Evolutionary conservation across 495 filamentous ascomycete species (phyloP).

Genomic region (Penicillium alfredii): DNA sequence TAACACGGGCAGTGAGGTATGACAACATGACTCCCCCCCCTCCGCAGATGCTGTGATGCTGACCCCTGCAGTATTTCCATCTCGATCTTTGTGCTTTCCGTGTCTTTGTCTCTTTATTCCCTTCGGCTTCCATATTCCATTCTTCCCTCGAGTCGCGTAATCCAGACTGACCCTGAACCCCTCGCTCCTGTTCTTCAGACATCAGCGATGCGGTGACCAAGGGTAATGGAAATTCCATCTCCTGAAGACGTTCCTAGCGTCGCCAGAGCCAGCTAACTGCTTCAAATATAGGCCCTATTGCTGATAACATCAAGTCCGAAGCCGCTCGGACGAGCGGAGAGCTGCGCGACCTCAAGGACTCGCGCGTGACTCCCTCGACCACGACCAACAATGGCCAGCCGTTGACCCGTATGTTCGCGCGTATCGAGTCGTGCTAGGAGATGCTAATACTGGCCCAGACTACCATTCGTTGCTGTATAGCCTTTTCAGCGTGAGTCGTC

Average conservation of each 20-base stretch:
- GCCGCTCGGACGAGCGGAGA: constrained; percentile 63
- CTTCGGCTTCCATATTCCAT: not conserved
- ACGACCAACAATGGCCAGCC: constrained; percentile 77
- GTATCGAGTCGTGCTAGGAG: not conserved
- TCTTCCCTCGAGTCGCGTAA: constrained; percentile 2
- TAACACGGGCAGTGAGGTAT: constrained; percentile 42
- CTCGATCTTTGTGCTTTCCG: too few relatives aligned
- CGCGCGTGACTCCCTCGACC: constrained; percentile 61
- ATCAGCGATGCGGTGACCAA: constrained; percentile 26
- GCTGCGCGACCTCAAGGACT: constrained; percentile 66
- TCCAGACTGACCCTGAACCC: constrained; percentile 18
- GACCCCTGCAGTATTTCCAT: constrained; percentile 13
- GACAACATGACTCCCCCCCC: constrained; percentile 13
- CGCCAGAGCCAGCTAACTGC: constrained; percentile 29
- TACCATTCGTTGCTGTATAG: constrained; percentile 96
- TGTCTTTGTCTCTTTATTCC: constrained; percentile 2
- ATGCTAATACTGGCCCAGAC: constrained; percentile 38
- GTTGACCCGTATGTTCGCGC: constrained; percentile 59
- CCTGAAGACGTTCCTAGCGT: constrained; percentile 1
- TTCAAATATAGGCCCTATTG: constrained; percentile 58
- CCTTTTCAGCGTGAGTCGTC: constrained; percentile 61
- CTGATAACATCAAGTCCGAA: constrained; percentile 70
- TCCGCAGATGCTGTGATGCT: constrained; percentile 9
- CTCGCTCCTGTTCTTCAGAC: constrained; percentile 15
- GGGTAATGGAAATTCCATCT: constrained; percentile 20